Conservation (phyloP, 805 yeast species). For the Starmerella bombi region DNA sequence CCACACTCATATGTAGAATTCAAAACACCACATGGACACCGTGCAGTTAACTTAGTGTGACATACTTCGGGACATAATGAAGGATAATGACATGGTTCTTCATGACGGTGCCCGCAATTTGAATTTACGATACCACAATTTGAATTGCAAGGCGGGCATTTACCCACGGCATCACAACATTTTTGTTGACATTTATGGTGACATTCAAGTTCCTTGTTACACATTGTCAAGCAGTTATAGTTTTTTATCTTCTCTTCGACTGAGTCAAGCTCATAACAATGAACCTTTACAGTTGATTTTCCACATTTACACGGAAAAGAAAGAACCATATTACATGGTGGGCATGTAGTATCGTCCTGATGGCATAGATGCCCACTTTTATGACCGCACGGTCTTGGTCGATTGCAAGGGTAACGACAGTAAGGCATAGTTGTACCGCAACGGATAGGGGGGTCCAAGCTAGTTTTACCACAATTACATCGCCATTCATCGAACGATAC, state of each 20-base stretch:
- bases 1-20: conserved; percentile 46
- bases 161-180: conserved; percentile 6
- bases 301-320: conserved; percentile 52
- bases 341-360: conserved; percentile 10
- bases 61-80: conserved; percentile 37
- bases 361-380: conserved; percentile 21
- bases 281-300: conserved; percentile 18
- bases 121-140: not conserved
- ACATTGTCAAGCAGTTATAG: conserved; percentile 1
- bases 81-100: conserved; percentile 39
- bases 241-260: not conserved
- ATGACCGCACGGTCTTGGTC: conserved; percentile 25
- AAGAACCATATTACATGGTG: conserved; percentile 28
- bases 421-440: conserved; percentile 25
- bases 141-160: conserved; percentile 9
- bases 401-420: conserved; percentile 21
- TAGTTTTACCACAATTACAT: conserved; percentile 26
- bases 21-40: conserved; percentile 57
- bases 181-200: conserved; percentile 10
- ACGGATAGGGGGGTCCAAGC: conserved; percentile 25
- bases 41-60: conserved; percentile 36
- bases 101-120: conserved; percentile 11
- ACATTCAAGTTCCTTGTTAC: conserved; percentile 6
- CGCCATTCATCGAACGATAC: conserved; percentile 23
- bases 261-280: not conserved